phyloP scores from a whole-genome alignment of 169 alveolate genomes.

The Cryptosporidium tyzzeri region DNA sequence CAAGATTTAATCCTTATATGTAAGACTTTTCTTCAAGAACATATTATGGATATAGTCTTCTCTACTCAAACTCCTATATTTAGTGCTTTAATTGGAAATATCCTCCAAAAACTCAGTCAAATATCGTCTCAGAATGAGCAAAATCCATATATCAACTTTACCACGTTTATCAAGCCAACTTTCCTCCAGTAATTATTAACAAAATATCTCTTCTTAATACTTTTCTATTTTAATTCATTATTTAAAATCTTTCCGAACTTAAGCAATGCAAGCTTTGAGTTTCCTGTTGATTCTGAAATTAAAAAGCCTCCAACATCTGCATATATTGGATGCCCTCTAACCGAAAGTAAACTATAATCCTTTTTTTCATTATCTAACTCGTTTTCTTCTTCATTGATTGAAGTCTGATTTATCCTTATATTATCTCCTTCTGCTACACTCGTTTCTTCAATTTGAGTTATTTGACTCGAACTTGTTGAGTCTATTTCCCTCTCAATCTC shows the following conservation, averaged over 20 bases:
- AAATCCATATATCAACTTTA: slow-evolving; percentile 4
- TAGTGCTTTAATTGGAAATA: slow-evolving; percentile 17
- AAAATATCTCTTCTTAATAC: neutral
- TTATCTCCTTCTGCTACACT: neutral
- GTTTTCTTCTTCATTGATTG: neutral
- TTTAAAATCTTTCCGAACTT: neutral
- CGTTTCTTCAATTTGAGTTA: neutral
- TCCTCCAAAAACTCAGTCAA: neutral
- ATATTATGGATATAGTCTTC: slow-evolving; percentile 1
- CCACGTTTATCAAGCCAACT: neutral
- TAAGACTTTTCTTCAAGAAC: slow-evolving; percentile 19
- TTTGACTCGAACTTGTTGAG: neutral
- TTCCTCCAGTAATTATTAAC: neutral
- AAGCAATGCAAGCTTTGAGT: slow-evolving; percentile 23
- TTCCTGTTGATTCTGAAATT: slow-evolving; percentile 9
- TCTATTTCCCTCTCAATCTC: neutral
- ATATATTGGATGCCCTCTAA: slow-evolving; percentile 60
- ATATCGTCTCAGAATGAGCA: slow-evolving; percentile 10
- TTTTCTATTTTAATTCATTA: neutral
- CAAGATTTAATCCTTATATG: slow-evolving; percentile 24
- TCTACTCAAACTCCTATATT: slow-evolving; percentile 1
- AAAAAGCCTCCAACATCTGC: slow-evolving; percentile 44
- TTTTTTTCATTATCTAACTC: neutral
- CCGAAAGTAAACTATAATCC: slow-evolving; percentile 29
- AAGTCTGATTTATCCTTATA: neutral